Evolutionary conservation across 352 stramenopile species (phyloP).

Genomic region (Thraustochytrium striatum): DNA sequence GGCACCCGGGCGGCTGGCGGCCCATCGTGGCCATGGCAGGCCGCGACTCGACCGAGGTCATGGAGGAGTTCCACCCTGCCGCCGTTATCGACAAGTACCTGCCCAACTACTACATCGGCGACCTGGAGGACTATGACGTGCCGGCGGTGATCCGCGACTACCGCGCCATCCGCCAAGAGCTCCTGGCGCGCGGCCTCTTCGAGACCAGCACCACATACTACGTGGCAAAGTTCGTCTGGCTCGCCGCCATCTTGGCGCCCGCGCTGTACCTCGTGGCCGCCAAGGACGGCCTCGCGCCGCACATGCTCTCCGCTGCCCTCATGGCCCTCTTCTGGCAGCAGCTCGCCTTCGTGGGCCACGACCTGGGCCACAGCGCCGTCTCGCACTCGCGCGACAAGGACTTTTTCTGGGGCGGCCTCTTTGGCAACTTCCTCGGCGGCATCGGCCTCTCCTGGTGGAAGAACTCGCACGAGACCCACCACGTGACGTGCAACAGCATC

Average conservation of each 20-base stretch:
- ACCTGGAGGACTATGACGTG: slow-evolving; percentile 49
- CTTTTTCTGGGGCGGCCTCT: slow-evolving; percentile 54
- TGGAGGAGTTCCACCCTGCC: slow-evolving; percentile 52
- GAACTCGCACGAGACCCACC: slow-evolving; percentile 69
- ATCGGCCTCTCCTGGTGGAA: slow-evolving; percentile 72
- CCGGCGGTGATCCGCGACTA: slow-evolving; percentile 60
- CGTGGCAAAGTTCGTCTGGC: slow-evolving; percentile 53
- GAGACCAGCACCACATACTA: slow-evolving; percentile 60
- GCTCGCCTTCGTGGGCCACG: slow-evolving; percentile 69
- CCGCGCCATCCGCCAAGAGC: slow-evolving; percentile 58
- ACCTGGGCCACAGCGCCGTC: slow-evolving; percentile 66
- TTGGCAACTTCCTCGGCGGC: slow-evolving; percentile 60
- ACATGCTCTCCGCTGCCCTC: slow-evolving; percentile 57
- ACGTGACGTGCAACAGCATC: slow-evolving; percentile 67
- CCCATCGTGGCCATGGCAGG: slow-evolving; percentile 57
- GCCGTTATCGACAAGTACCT: slow-evolving; percentile 50
- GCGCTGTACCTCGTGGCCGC: slow-evolving; percentile 53
- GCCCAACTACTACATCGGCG: slow-evolving; percentile 54
- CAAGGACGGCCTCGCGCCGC: slow-evolving; percentile 50
- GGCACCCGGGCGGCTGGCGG: slow-evolving; percentile 56
- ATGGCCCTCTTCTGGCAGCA: slow-evolving; percentile 73
- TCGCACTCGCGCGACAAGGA: slow-evolving; percentile 59
- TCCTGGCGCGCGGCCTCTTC: slow-evolving; percentile 62
- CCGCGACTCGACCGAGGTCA: slow-evolving; percentile 58
- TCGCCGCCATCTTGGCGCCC: slow-evolving; percentile 47